phyloP scores from a whole-genome alignment of 2,329 filamentous ascomycete genomes.

The Neonectria magnoliae region DNA sequence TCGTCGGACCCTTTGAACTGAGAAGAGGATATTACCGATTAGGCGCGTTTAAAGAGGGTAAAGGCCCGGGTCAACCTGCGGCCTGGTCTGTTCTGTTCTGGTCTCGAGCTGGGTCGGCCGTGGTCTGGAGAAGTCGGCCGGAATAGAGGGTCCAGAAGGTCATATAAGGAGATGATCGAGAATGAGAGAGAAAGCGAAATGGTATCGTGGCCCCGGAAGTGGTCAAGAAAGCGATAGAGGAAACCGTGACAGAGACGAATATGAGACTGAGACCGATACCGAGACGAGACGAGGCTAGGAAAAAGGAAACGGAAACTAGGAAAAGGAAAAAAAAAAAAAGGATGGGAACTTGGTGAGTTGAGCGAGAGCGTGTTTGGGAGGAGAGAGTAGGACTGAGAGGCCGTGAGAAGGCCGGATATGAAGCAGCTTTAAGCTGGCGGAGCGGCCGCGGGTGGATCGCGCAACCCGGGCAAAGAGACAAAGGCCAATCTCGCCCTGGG shows the following conservation, averaged over 20 bases:
- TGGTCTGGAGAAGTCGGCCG: conserved; percentile 32
- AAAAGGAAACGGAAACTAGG: conserved; percentile 33
- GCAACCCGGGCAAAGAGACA: conserved; percentile 30
- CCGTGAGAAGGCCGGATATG: conserved; percentile 42
- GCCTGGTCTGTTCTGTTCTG: conserved; percentile 28
- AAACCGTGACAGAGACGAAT: conserved; percentile 43
- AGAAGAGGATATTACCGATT: conserved; percentile 41
- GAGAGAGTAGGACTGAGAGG: conserved; percentile 36
- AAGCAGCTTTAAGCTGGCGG: conserved; percentile 45
- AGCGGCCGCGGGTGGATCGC: conserved; percentile 38
- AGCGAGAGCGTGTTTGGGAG: conserved; percentile 41
- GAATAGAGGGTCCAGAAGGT: conserved; percentile 22
- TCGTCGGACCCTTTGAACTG: conserved; percentile 23
- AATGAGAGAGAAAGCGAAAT: conserved; percentile 28
- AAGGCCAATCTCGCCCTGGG: conserved; percentile 44
- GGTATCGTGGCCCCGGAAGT: neutral
- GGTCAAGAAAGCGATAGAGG: conserved; percentile 39
- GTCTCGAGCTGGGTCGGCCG: conserved; percentile 31
- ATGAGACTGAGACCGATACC: conserved; percentile 36
- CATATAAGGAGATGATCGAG: conserved; percentile 5
- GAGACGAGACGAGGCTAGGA: conserved; percentile 42
- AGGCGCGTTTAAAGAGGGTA: conserved; percentile 33
- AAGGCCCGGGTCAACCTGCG: conserved; percentile 41
- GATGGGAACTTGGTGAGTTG: conserved; percentile 30
- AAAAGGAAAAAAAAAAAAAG: conserved; percentile 13